Evolutionary conservation across 2,329 filamentous ascomycete genomes (phyloP), one percentile per base, ranked within the genome.

Genomic region (Fusarium torreyae): DNA sequence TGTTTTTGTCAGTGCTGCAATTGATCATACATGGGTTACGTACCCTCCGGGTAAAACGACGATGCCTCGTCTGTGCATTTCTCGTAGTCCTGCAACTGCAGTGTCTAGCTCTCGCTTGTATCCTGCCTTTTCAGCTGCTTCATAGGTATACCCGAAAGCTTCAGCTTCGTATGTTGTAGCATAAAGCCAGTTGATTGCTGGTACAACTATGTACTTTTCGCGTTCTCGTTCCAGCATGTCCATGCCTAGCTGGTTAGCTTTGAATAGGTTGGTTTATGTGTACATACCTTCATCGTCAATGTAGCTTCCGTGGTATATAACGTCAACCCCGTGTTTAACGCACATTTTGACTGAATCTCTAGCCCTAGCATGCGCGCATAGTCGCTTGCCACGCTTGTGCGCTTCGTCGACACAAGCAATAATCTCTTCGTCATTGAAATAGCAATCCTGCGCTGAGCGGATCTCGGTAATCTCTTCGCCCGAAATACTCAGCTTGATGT

Each of bases 281-380:
- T 18, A 15, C 14, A n/a, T 8, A 49, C 66, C 63, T 60, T 69
- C 51, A 13, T 69, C 48, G 11, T 69, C 66, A 6, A 69, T 52
- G 15, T 57, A 67, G 14, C 58, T 63, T 6, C 18, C 66, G 14
- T 69, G 63, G 15, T 69, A 69, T 34, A 69, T 63, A 6, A 66
- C 54, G 20, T 68, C 57, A 11, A 68, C 62, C 3, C 51, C 65
- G 39, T 68, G 57, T 26, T 55, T 66, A 18, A 59, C 48, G 26
- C 57, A 68, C 54, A 63, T 66, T 31, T 63, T 66, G 45, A 66
- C 44, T 5, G 65, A 68, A 20, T 68, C 65, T 18, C 61, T 49
- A 15, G 65, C 57, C 39, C 65, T 28, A 33, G 65, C 65, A 22
- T 68, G 65, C 18, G 65, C 62, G 14, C 65, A 68, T 5, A 68